A percentile compares a stretch with the other conserved stretches of the same genome.
These are phyloP conservation scores for Agrocybe chaxingu DNA, from an alignment of 768 basidiomycete species.

Conservation along the genomic window DNA sequence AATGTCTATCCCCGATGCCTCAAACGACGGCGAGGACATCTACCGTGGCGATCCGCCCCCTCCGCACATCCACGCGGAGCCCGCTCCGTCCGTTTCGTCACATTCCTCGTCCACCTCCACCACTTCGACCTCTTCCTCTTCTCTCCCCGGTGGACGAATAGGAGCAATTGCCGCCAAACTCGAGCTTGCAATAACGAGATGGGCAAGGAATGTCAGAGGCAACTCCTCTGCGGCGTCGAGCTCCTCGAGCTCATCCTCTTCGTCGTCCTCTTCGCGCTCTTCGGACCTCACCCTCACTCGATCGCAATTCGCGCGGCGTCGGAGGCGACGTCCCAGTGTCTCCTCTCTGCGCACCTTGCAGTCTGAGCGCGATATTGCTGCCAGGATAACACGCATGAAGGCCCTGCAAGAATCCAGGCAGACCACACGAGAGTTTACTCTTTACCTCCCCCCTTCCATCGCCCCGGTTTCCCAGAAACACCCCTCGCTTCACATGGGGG, in stretches of 20 bases:
- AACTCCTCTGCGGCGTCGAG: slow-evolving; percentile 43
- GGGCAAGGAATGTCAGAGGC: slow-evolving; percentile 50
- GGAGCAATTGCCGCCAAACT: slow-evolving; percentile 59
- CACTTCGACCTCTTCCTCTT: slow-evolving; percentile 38
- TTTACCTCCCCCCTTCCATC: slow-evolving; percentile 53
- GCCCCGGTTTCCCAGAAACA: slow-evolving; percentile 7
- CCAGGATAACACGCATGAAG: slow-evolving; percentile 55
- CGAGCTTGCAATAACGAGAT: slow-evolving; percentile 68
- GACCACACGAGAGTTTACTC: slow-evolving; percentile 58
- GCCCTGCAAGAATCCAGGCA: slow-evolving; percentile 60
- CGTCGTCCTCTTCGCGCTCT: slow-evolving; percentile 41
- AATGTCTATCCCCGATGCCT: slow-evolving; percentile 21
- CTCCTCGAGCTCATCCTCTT: slow-evolving; percentile 42
- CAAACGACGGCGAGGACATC: slow-evolving; percentile 44
- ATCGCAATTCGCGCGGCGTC: slow-evolving; percentile 37
- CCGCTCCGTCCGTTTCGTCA: slow-evolving; percentile 28
- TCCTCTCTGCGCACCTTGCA: slow-evolving; percentile 48
- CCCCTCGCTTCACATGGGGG: neutral
- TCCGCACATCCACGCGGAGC: slow-evolving; percentile 18
- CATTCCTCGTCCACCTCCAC: slow-evolving; percentile 38
- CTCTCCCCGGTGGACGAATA: slow-evolving; percentile 35
- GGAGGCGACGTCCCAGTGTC: slow-evolving; percentile 44
- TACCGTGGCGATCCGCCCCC: slow-evolving; percentile 52
- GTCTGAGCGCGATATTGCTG: slow-evolving; percentile 59
- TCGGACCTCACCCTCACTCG: slow-evolving; percentile 39